Evolutionary conservation across 2,329 filamentous ascomycete species (phyloP).

Genomic region (Scorias spongiosa): DNA sequence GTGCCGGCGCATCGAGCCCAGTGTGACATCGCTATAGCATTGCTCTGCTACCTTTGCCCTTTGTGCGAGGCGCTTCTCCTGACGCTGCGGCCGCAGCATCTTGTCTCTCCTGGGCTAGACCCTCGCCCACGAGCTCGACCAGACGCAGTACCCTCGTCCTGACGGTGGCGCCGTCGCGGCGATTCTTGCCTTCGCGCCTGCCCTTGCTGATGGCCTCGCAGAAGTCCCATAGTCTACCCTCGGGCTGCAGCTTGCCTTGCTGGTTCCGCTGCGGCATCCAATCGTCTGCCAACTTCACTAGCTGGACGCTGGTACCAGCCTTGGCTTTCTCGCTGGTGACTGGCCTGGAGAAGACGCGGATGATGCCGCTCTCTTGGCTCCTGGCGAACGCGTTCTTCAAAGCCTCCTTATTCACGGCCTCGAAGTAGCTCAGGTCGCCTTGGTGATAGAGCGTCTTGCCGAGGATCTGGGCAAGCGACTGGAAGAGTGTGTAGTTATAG

Average conservation of each 20-base stretch:
- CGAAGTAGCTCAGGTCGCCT: slow-evolving; percentile 91
- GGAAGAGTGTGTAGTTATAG: slow-evolving; percentile 24
- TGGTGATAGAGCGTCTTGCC: slow-evolving; percentile 97
- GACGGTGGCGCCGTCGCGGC: slow-evolving; percentile 83
- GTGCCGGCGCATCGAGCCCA: not conserved
- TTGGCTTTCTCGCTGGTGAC: slow-evolving; percentile 40
- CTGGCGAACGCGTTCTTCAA: slow-evolving; percentile 82
- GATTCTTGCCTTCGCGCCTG: slow-evolving; percentile 84
- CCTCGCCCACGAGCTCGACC: slow-evolving; percentile 56
- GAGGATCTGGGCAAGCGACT: slow-evolving; percentile 60
- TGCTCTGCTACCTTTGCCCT: not conserved
- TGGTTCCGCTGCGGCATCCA: slow-evolving; percentile 35
- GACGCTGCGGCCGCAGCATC: not conserved
- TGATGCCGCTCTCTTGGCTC: slow-evolving; percentile 81
- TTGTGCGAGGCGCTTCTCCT: not conserved
- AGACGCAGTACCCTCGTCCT: slow-evolving; percentile 64
- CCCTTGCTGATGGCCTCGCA: slow-evolving; percentile 73
- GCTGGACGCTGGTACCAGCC: slow-evolving; percentile 44
- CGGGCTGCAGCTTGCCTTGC: slow-evolving; percentile 46
- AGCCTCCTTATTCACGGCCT: slow-evolving; percentile 96
- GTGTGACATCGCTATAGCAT: not conserved
- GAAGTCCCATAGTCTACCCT: slow-evolving; percentile 79
- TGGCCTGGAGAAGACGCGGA: slow-evolving; percentile 50
- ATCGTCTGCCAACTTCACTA: slow-evolving; percentile 41
- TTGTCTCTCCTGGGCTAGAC: slow-evolving; percentile 7